Base-by-base conservation (phyloP, 1,284 basidiomycete species). In the Rhodotorula sp. region DNA sequence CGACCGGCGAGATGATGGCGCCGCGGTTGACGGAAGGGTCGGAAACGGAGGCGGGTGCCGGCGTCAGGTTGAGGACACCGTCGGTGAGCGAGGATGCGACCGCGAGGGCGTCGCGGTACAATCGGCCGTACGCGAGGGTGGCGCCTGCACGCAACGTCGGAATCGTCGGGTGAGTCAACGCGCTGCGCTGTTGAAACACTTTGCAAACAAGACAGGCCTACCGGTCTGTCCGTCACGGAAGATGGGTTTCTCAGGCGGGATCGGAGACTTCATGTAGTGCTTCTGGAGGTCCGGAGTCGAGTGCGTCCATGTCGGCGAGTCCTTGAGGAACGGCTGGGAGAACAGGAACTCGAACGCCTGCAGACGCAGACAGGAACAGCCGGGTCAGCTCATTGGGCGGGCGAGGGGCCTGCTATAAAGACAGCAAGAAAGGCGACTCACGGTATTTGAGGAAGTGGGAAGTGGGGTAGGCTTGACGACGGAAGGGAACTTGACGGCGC, bases 1-100 rank as follows among this genome's bases (percentile, higher is more conserved):
- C 76, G 38, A 80, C 77, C 18, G 81, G 79, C 1, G 72, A 72
- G n/a, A 76, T 63, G 64, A 76, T 66, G 6, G 75, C 75, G 59
- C 75, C 75, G 31, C 72, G 70, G 62, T 76, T 76, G 45, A 72
- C 45, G 0, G 28, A 45, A 10, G 66, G 66, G 45, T 74, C 52
- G 4, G 72, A 74, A 2, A 64, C 43, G 14, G 70, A 64, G 4
- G 59, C 4, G 0, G 72, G 72, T 2, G 67, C 68, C 3, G 73
- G 68, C 15, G 43, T 34, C 23, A 76, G 67, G 12, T 43, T 49
- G 3, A 76, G 68, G 10, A 61, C 48, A 18, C 69, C 70, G 43
- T 67, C 63, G 12, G 67, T 66, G 19, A 76, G 65, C 10, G 75
- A 68, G 4, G 68, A 69, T 0, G 75, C 75, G 50, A 76, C 68